Evolutionary conservation across 2,329 filamentous ascomycete species (phyloP), one percentile per base, ranked within the genome.

Genomic region (Aspergillus novofumigatus): DNA sequence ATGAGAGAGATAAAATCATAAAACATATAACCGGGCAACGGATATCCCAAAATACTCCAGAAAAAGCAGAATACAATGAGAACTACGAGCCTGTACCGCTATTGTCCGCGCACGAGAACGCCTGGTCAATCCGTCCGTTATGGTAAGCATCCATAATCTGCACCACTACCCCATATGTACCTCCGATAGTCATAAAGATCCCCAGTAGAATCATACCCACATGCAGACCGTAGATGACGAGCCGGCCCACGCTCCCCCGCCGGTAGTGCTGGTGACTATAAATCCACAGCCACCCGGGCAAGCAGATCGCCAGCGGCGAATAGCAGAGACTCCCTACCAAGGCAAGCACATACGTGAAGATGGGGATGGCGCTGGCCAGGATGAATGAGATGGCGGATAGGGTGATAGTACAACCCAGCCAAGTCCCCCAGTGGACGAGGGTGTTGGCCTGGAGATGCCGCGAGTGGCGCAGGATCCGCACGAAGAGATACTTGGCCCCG

Each of bases 401-500:
- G 0, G 68, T 68, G 20, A 75, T 65, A 0, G 77, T 81, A 55
- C 77, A 78, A 9, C 72, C 67, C 0, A 83, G 65, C 82, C 82
- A 85, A 0, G 77, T 79, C 0, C 62, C 67, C 81, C 81, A 83
- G 61, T 84, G 82, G 0, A 79, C 63, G 14, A 75, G 9, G 0
- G 78, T 80, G 67, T 83, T 82, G n/a, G 72, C 68, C 62, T 82
- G 80, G 5, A 84, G 70, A 63, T 84, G 82, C 2, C 59, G 65
- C 1, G 80, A 80, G 58, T 80, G 74, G 20, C 82, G 75, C 17
- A 85, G 70, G 21, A 83, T 75, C 4, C 82, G 78, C 17, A 85
- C 81, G 63, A 84, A 84, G 51, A 83, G 67, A 62, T 83, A 83
- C 63, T 84, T 85, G 1, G 81, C 77, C 1, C 78, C 78, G 21